Base-by-base conservation (phyloP, 306 rosid genomes). In the Gynostemma pentaphyllum region DNA sequence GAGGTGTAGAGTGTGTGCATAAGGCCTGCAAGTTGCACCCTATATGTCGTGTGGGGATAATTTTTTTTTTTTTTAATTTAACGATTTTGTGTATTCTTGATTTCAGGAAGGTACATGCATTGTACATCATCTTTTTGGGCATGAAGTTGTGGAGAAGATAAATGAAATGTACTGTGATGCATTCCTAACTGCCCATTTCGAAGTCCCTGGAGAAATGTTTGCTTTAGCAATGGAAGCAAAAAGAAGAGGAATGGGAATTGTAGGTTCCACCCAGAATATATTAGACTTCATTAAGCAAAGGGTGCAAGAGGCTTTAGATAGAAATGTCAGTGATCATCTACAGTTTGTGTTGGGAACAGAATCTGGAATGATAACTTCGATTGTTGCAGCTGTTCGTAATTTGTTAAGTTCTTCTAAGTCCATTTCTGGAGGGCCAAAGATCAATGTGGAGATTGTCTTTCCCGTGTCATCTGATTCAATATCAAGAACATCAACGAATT, bases 201-300 rank as follows among this genome's bases (percentile, higher is more conserved):
- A 92, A 80, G 99, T 92, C 62, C 99, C 97, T 9, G 99, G 99
- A 75, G 99, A 92, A 82, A 92, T 88, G 99, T 92, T 92, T 77
- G 78, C 95, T 45, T 70, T 88, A 86, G 96, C 97, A 34, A 88
- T 92, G 99, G 96, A 92, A 78, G 99, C 99, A 34, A 92, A 86
- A 73, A 86, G 86, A 75, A 92, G 99, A 81, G 95, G 96, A 76
- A 92, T 92, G 99, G 96, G 99, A 0, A 75, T 86, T 21, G 94
- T 92, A 11, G 99, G 99, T 45, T 92, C 99, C 74, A 92, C 96
- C 42, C 85, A 84, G 67, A 92, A 85, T 69, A 92, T 92, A 50
- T 73, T 92, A 74, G 96, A 92, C 75, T 92, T 92, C 72, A 88
- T 88, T 68, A 88, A 78, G 63, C 83, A 84, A 46, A 88, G 89